Evolutionary conservation across 2,329 filamentous ascomycete species (phyloP).

Genomic region (Venturia asperata): DNA sequence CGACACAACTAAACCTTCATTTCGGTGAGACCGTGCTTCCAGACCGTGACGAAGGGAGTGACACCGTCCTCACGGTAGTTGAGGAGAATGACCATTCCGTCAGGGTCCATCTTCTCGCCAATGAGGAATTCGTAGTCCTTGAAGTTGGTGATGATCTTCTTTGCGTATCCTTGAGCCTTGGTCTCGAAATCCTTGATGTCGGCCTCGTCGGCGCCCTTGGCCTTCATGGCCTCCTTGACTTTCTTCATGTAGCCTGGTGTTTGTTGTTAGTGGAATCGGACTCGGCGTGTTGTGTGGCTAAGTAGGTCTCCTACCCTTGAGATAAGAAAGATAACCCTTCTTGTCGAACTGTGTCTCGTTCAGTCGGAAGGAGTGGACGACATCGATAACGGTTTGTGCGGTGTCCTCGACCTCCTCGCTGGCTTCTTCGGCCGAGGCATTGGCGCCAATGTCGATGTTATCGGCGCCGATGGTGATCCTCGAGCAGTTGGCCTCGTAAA

Average conservation of each 20-base stretch:
- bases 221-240: constrained; percentile 64
- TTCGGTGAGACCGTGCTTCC: constrained; percentile 88
- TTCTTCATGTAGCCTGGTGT: constrained; percentile 71
- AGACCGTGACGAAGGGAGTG: constrained; percentile 82
- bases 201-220: constrained; percentile 54
- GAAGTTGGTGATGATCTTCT: constrained; percentile 79
- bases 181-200: constrained; percentile 73
- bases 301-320: constrained; percentile 59
- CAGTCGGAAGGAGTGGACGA: constrained; percentile 87
- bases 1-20: constrained; percentile 70
- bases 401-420: constrained; percentile 65
- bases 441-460: constrained; percentile 79
- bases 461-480: constrained; percentile 78
- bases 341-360: constrained; percentile 75
- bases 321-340: constrained; percentile 73
- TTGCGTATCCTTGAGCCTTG: constrained; percentile 64
- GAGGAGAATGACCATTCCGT: constrained; percentile 90
- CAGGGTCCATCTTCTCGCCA: constrained; percentile 85
- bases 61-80: constrained; percentile 97
- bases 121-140: constrained; percentile 95
- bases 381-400: constrained; percentile 76
- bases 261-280: constrained; percentile 40
- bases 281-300: constrained; percentile 24
- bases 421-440: constrained; percentile 88
- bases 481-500: constrained; percentile 86